A percentile compares a stretch with the other conserved stretches of the same genome.
Evolutionary conservation across 108 stramenopile species (phyloP).

Genomic region (Cyclostephanos tholiformis): DNA sequence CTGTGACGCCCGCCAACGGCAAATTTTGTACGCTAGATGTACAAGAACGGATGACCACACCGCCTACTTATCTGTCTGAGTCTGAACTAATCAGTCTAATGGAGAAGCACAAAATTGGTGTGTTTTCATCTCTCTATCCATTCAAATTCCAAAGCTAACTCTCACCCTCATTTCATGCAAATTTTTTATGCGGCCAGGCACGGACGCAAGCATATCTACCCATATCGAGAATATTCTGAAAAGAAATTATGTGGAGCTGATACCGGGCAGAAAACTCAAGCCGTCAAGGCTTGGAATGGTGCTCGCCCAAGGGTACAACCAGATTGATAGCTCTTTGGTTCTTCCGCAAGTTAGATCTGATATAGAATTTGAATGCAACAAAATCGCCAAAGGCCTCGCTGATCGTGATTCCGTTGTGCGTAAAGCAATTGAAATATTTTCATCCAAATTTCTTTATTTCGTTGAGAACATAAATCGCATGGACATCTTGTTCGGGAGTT

Average conservation of each 20-base stretch:
- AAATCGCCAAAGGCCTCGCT: conserved; percentile 84
- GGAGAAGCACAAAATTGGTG: conserved; percentile 92
- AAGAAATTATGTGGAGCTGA: conserved; percentile 83
- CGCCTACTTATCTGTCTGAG: conserved; percentile 87
- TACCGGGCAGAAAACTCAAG: conserved; percentile 72
- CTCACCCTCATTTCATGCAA: not conserved
- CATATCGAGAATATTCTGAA: conserved; percentile 93
- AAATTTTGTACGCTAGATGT: conserved; percentile 70
- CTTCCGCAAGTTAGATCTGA: conserved; percentile 85
- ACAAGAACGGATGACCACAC: conserved; percentile 86
- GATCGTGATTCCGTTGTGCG: conserved; percentile 65
- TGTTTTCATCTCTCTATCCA: not conserved
- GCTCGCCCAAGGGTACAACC: conserved; percentile 86
- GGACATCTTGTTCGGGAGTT: conserved; percentile 88
- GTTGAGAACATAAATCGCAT: conserved; percentile 76
- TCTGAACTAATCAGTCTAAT: conserved; percentile 86
- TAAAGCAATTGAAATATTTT: conserved; percentile 71
- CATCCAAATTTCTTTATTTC: conserved; percentile 75
- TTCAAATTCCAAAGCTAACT: not conserved
- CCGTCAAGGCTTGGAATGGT: conserved; percentile 90
- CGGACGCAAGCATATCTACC: conserved; percentile 79
- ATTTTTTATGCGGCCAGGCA: not conserved
- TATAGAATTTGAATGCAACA: conserved; percentile 89
- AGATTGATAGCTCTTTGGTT: conserved; percentile 88
- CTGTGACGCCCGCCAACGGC: conserved; percentile 32